Conservation (phyloP, 441 rosid genomes). For the Croton laevigatus region DNA sequence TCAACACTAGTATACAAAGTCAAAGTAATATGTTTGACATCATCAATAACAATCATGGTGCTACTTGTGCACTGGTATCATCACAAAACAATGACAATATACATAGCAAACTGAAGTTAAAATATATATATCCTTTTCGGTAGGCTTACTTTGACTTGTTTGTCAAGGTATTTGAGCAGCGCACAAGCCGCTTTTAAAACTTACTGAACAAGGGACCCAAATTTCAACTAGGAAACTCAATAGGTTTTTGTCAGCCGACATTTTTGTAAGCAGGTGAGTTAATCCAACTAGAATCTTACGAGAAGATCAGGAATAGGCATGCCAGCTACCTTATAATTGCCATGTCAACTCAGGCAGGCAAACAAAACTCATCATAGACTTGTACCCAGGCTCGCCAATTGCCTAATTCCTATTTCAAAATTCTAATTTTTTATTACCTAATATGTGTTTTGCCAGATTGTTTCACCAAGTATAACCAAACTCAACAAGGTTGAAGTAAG, state of each 20-base stretch:
- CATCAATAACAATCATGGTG: constrained; percentile 8
- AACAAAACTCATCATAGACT: background rate
- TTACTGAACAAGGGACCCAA: background rate
- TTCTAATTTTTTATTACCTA: background rate
- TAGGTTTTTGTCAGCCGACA: too few relatives aligned
- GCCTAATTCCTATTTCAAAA: background rate
- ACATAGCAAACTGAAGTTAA: constrained; percentile 1
- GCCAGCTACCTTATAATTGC: background rate
- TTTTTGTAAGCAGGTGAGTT: background rate
- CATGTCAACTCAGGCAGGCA: background rate
- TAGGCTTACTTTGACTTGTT: background rate
- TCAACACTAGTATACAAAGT: background rate
- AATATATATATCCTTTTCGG: background rate
- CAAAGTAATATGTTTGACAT: background rate
- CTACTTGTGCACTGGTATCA: background rate
- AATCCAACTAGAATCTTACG: background rate
- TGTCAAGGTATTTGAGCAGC: background rate
- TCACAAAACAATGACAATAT: background rate
- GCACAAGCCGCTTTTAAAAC: background rate
- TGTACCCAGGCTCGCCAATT: background rate
- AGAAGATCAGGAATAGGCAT: background rate
- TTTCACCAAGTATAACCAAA: background rate
- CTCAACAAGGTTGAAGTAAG: background rate
- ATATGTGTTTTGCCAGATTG: background rate
- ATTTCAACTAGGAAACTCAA: background rate